Conservation (phyloP, 192 early-diverging fungal genomes). For the Umbelopsis sp. region DNA sequence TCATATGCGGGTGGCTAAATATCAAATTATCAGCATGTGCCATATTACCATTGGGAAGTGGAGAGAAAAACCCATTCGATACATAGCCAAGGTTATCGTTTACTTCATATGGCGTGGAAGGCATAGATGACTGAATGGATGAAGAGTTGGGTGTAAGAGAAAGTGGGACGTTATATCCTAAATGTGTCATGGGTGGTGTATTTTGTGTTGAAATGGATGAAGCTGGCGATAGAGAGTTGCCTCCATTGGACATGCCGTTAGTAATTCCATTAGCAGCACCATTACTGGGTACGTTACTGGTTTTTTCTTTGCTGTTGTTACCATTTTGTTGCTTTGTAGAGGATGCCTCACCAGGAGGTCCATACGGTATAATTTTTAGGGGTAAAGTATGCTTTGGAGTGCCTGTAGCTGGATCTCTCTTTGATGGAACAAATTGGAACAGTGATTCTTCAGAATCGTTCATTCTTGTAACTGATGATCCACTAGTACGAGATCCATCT, state of each 20-base stretch:
- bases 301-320: not conserved
- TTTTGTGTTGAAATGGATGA: not conserved
- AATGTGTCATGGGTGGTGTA: not conserved
- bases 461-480: not conserved
- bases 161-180: not conserved
- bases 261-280: not conserved
- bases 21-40: not conserved
- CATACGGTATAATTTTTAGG: slow-evolving; percentile 13
- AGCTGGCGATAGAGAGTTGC: not conserved
- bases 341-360: slow-evolving; percentile 13
- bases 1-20: not conserved
- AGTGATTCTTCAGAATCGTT: not conserved
- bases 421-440: not conserved
- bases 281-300: not conserved
- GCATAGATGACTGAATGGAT: not conserved
- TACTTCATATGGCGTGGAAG: not conserved
- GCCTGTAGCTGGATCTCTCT: not conserved
- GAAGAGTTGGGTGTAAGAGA: not conserved
- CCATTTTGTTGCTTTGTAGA: not conserved
- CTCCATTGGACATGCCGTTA: not conserved
- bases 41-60: not conserved
- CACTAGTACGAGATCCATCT: not conserved
- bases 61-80: not conserved
- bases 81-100: not conserved
- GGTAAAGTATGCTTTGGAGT: slow-evolving; percentile 4